Conservation (phyloP, 2,329 filamentous ascomycete species). For the Botrytis fragariae region DNA sequence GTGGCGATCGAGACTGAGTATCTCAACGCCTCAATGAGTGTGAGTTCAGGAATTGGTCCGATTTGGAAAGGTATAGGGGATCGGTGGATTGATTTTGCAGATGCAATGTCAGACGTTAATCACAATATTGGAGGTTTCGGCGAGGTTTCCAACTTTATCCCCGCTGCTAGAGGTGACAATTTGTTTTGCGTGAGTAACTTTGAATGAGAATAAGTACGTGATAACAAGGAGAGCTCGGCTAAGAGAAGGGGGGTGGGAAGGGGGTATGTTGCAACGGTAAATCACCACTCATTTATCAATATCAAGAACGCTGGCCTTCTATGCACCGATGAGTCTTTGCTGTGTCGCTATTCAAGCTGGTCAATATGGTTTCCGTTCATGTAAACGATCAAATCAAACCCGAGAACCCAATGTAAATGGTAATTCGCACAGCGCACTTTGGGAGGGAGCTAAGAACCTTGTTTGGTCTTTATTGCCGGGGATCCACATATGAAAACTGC, state of each 20-base stretch:
- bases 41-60: neutral
- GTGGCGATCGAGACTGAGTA: neutral
- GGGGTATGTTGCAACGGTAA: neutral
- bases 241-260: neutral
- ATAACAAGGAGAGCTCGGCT: neutral
- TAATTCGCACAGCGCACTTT: neutral
- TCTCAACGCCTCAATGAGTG: neutral
- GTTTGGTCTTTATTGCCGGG: neutral
- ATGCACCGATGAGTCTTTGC: neutral
- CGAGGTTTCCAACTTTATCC: accelerated
- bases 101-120: neutral
- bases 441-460: neutral
- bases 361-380: neutral
- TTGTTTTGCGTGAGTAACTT: neutral
- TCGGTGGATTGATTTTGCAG: neutral
- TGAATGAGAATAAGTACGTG: neutral
- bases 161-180: neutral
- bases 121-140: neutral
- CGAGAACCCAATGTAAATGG: neutral
- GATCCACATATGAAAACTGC: neutral
- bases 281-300: neutral
- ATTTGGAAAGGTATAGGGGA: neutral
- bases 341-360: neutral
- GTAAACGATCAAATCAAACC: neutral
- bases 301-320: neutral